Evolutionary conservation across 2,329 filamentous ascomycete genomes (phyloP).

Genomic region (Fusarium albosuccineum): DNA sequence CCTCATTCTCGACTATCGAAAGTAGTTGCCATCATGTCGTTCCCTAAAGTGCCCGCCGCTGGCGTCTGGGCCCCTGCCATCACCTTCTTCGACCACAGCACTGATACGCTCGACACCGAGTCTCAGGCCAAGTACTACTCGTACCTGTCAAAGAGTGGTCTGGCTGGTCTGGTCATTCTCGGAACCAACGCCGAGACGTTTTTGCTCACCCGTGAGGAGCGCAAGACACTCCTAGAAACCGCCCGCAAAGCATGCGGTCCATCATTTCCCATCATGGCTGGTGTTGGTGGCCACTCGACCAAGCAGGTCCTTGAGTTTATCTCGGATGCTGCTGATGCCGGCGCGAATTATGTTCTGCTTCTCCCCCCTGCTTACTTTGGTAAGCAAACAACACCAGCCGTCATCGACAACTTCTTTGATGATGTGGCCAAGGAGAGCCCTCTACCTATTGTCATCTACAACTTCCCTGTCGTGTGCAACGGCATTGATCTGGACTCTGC

Average conservation of each 20-base stretch:
- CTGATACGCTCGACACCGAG: conserved; percentile 61
- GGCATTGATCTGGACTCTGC: conserved; percentile 77
- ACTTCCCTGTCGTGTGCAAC: conserved; percentile 77
- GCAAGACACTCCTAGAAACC: conserved; percentile 65
- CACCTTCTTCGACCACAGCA: conserved; percentile 65
- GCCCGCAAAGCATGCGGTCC: conserved; percentile 83
- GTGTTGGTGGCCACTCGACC: conserved; percentile 74
- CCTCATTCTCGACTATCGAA: too few species aligned
- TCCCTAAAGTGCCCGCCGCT: conserved; percentile 40
- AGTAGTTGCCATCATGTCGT: conserved; percentile 25
- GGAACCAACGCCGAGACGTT: conserved; percentile 70
- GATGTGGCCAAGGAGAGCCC: conserved; percentile 65
- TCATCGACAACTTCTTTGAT: conserved; percentile 71
- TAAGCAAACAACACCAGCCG: conserved; percentile 69
- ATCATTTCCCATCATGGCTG: conserved; percentile 86
- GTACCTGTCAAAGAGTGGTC: conserved; percentile 63
- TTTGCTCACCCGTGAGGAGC: conserved; percentile 69
- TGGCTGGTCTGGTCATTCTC: conserved; percentile 65
- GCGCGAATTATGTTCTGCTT: conserved; percentile 72
- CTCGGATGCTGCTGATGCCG: conserved; percentile 69
- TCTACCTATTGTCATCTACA: conserved; percentile 74
- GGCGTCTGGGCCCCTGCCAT: conserved; percentile 66
- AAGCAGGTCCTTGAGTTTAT: conserved; percentile 72
- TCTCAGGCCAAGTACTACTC: conserved; percentile 64
- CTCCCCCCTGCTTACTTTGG: conserved; percentile 75